phyloP scores from a whole-genome alignment of 306 rosid genomes.

The Citrullus amarus region DNA sequence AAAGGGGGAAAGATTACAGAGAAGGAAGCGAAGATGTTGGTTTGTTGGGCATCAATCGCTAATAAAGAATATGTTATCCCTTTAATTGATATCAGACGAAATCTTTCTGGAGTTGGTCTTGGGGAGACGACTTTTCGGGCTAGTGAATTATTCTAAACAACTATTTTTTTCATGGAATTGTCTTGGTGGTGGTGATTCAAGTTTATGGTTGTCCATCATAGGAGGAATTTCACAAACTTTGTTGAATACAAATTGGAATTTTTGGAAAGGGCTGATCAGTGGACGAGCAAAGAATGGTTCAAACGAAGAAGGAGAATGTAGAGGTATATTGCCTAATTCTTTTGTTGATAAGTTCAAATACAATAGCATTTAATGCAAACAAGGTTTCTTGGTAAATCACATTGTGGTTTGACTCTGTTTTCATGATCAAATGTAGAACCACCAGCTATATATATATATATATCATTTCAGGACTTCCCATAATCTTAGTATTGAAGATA shows the following conservation, averaged over 20 bases:
- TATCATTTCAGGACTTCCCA: neutral
- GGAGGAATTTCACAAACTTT: no score
- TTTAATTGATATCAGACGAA: conserved; percentile 17
- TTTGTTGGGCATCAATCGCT: conserved; percentile 28
- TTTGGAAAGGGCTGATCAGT: neutral
- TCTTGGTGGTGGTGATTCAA: no score
- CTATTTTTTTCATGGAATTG: neutral
- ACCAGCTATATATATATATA: neutral
- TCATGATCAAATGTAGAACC: neutral
- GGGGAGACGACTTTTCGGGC: conserved; percentile 35
- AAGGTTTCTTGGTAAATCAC: neutral
- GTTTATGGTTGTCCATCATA: no score
- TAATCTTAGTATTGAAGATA: neutral
- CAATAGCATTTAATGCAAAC: neutral
- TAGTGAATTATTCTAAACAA: conserved; percentile 27
- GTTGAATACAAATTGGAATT: no score
- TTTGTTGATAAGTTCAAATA: neutral
- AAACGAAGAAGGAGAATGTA: neutral
- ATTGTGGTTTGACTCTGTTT: neutral
- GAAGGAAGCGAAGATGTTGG: conserved; percentile 31
- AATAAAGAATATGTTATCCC: conserved; percentile 10
- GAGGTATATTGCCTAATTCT: neutral
- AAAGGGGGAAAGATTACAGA: conserved; percentile 14
- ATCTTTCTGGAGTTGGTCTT: neutral
- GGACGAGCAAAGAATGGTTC: neutral